Evolutionary conservation across 1,284 basidiomycete genomes (phyloP), one percentile per base, ranked within the genome.

Genomic region (Pseudozyma sp.): DNA sequence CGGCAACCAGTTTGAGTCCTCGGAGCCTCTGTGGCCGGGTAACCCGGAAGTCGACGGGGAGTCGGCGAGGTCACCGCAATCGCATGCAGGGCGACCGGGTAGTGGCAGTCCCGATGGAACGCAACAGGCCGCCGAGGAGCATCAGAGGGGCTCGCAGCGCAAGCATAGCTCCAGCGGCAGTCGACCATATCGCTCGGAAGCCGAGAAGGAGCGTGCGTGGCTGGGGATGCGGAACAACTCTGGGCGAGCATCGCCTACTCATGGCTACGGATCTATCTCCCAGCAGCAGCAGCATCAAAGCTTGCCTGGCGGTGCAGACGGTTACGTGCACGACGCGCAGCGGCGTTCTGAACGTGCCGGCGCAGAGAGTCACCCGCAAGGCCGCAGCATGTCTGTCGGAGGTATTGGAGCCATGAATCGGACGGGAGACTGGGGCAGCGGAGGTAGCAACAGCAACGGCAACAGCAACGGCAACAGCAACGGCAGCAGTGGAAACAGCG

Each of bases 191-290:
- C 60, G 64, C 11, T 54, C 70, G 8, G 70, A 73, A 45, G 70
- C 70, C 1, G 70, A 73, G 30, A 73, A 73, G 54, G 70, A 73
- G 40, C 55, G 70, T 19, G 69, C 64, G 0, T 72, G 69, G 69
- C 42, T 72, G 24, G 65, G 65, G 4, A 63, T 59, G 65, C 60
- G 65, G 34, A 60, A 50, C 42, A 59, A 45, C 50, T 63, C 68
- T 17, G 60, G 65, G 4, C 55, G 69, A 6, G 37, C 56, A 5
- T 64, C 68, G 0, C 58, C 69, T 5, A 48, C 46, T 4, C 52
- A 56, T 24, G 57, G 56, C 5, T 64, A 69, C 30, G 61, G 66
- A 8, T 42, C 50, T 13, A 62, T 68, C 31, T 54, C 57, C 34
- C 55, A 65, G 50, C 50, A 53, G 24, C 19, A 30, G 42, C 34